Evolutionary conservation across 176 grass and related monocot species (phyloP).

Genomic region (Triticum dicoccoides): DNA sequence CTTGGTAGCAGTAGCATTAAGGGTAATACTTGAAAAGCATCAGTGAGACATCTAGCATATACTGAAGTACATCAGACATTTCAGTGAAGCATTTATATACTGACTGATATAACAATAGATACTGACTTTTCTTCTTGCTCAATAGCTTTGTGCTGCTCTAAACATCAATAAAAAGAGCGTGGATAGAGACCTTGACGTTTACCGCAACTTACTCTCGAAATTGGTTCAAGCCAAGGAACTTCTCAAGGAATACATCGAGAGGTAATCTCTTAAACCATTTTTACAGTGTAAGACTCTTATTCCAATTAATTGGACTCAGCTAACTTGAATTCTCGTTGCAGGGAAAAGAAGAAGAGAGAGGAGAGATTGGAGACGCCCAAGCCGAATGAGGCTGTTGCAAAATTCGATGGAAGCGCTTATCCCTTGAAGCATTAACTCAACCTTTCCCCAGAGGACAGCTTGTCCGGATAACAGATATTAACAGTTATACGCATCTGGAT

Average conservation of each 20-base stretch:
- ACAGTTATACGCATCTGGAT: conserved; percentile 18
- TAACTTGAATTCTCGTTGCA: conserved; percentile 32
- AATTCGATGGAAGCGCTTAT: conserved; percentile 58
- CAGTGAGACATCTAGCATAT: background rate
- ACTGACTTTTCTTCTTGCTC: conserved; percentile 40
- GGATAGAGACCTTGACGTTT: conserved; percentile 97
- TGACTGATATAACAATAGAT: background rate
- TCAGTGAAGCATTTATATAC: conserved; percentile 8
- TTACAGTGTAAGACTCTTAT: background rate
- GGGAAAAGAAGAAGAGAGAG: conserved; percentile 99
- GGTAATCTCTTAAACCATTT: conserved; percentile 47
- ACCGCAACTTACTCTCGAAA: conserved; percentile 93
- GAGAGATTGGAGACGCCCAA: conserved; percentile 72
- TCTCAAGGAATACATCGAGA: conserved; percentile 91
- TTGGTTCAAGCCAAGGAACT: conserved; percentile 99
- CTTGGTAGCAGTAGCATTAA: background rate
- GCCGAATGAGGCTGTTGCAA: conserved; percentile 74
- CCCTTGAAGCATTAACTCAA: conserved; percentile 54
- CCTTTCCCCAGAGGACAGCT: conserved; percentile 28
- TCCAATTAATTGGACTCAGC: background rate
- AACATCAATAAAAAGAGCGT: conserved; percentile 93
- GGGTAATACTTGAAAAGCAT: background rate
- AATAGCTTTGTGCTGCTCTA: conserved; percentile 75
- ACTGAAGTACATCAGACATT: background rate
- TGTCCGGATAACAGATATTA: conserved; percentile 43